Conservation (phyloP, 2,329 filamentous ascomycete genomes). For the Sclerotinia glacialis region DNA sequence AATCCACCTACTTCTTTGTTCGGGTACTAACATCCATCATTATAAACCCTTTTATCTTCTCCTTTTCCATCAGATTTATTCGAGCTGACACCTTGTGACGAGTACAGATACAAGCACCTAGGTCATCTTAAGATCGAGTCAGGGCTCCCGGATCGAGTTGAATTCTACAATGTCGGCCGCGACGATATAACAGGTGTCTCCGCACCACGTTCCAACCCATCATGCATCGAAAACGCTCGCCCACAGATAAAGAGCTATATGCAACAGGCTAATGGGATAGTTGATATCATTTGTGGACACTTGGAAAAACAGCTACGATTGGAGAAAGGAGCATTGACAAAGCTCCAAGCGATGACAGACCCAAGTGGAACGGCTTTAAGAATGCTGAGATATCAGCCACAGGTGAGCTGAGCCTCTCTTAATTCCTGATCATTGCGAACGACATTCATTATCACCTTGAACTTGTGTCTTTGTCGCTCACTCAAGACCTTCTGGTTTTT, state of each 20-base stretch:
- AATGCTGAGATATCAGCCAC: conserved; percentile 19
- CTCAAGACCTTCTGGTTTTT: background rate
- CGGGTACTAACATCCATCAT: background rate
- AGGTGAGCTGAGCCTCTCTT: conserved; percentile 20
- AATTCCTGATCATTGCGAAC: background rate
- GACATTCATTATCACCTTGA: conserved; percentile 37
- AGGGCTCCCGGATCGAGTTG: background rate
- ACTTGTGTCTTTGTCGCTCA: too few species aligned
- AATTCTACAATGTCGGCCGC: background rate
- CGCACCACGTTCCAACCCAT: background rate
- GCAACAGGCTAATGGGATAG: background rate
- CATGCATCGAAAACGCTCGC: background rate
- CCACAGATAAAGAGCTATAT: conserved; percentile 7
- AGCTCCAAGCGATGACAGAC: conserved; percentile 39
- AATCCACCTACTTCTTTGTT: background rate
- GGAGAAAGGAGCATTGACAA: conserved; percentile 40
- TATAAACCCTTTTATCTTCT: background rate
- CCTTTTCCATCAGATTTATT: background rate
- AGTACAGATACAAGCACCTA: background rate
- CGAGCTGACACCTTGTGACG: background rate
- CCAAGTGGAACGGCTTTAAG: conserved; percentile 18
- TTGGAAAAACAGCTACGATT: conserved; percentile 8
- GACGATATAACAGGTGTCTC: conserved; percentile 4
- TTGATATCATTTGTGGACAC: background rate
- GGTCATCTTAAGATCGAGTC: background rate